A percentile compares a stretch with the other conserved stretches of the same genome.
Conservation (phyloP, 345 rosid genomes). For the Raphanus raphanistrum region DNA sequence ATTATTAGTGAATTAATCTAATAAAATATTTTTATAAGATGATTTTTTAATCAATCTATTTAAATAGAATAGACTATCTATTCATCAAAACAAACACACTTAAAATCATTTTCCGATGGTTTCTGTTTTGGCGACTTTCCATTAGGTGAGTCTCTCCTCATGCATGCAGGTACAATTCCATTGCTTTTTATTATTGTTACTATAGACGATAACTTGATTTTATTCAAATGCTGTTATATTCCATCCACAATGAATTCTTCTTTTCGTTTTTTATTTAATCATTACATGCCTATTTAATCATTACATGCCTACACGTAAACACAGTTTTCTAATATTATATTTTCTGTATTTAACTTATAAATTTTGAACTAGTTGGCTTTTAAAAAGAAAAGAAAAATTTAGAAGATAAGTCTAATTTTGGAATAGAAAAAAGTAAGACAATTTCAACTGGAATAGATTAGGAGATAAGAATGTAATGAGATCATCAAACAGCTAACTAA, state of each 20-base stretch:
- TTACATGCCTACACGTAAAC: slow-evolving; percentile 3
- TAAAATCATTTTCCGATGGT: too few relatives aligned
- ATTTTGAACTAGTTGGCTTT: neutral
- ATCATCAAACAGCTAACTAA: slow-evolving; percentile 17
- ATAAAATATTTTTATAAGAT: too few relatives aligned
- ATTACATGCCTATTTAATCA: neutral
- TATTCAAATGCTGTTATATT: too few relatives aligned
- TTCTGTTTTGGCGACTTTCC: too few relatives aligned
- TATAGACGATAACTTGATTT: too few relatives aligned
- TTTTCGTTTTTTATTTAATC: neutral
- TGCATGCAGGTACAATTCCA: too few relatives aligned
- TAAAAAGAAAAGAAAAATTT: neutral
- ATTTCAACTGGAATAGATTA: slow-evolving; percentile 3
- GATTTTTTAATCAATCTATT: too few relatives aligned
- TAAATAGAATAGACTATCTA: too few relatives aligned
- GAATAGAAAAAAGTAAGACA: neutral
- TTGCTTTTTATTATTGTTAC: too few relatives aligned
- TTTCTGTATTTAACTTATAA: slow-evolving; percentile 4
- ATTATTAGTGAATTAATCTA: too few relatives aligned
- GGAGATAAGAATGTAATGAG: slow-evolving; percentile 8
- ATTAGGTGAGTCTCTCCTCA: too few relatives aligned
- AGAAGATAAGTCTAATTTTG: slow-evolving; percentile 5
- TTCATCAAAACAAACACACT: too few relatives aligned
- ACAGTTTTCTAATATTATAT: slow-evolving; percentile 17
- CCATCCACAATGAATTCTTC: slow-evolving; percentile 1